These are phyloP conservation scores for Erigeron canadensis DNA, from an alignment of 129 eudicot genomes.

Conservation along the genomic window DNA sequence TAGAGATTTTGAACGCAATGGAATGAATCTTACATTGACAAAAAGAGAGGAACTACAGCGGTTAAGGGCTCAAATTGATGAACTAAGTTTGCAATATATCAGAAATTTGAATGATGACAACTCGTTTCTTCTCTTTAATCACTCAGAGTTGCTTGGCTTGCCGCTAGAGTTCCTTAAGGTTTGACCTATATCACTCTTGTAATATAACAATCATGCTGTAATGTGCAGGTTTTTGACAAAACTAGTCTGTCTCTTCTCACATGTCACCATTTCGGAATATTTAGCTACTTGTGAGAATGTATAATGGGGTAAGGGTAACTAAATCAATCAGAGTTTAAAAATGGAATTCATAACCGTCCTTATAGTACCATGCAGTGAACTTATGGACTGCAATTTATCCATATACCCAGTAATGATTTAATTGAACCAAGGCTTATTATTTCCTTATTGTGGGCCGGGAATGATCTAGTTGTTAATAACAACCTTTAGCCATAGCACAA, in stretches of 20 bases:
- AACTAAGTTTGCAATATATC: conserved; percentile 67
- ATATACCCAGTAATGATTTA: neutral
- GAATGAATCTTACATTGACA: conserved; percentile 68
- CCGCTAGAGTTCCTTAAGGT: conserved; percentile 79
- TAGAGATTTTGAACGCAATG: conserved; percentile 91
- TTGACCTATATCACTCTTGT: neutral
- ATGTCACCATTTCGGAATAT: conserved; percentile 12
- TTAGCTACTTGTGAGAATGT: neutral
- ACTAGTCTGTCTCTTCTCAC: neutral
- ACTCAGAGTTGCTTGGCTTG: conserved; percentile 74
- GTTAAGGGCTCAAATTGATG: conserved; percentile 67
- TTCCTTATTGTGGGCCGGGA: neutral
- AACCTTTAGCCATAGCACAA: too few species aligned
- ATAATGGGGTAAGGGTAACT: neutral
- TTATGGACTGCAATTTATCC: neutral
- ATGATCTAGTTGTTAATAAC: too few species aligned
- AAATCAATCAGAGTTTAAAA: neutral
- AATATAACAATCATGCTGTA: conserved; percentile 2
- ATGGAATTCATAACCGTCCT: neutral
- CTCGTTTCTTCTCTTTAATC: conserved; percentile 57
- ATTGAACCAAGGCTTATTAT: neutral
- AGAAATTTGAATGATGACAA: conserved; percentile 63
- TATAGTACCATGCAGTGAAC: neutral
- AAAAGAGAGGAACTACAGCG: conserved; percentile 83
- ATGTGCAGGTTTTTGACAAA: conserved; percentile 16